Evolutionary conservation across 176 grass and related monocot genomes (phyloP).

Genomic region (Carex myosuroides): DNA sequence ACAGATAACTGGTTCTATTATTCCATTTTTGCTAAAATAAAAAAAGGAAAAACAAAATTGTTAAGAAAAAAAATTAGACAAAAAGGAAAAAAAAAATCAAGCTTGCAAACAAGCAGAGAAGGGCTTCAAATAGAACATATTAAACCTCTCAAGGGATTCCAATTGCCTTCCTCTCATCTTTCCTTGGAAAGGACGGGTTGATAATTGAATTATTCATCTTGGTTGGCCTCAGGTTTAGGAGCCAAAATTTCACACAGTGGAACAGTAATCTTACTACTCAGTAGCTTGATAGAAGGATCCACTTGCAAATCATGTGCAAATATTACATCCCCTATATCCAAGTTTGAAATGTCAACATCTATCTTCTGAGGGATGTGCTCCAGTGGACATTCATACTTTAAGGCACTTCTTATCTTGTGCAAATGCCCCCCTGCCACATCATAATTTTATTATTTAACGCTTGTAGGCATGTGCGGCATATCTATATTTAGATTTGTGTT

Average conservation of each 20-base stretch:
- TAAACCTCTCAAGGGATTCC: not conserved
- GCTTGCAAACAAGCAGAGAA: not conserved
- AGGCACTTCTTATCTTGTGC: constrained; percentile 68
- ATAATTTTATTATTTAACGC: not conserved
- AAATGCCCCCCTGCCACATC: constrained; percentile 62
- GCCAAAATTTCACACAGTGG: constrained; percentile 76
- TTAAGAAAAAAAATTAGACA: not conserved
- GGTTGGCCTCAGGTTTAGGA: constrained; percentile 40
- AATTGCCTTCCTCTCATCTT: not conserved
- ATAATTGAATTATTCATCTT: not conserved
- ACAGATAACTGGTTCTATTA: not conserved
- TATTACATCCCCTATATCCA: constrained; percentile 75
- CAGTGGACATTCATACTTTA: constrained; percentile 60
- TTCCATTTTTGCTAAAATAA: not conserved
- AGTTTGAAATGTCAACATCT: constrained; percentile 80
- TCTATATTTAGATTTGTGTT: not conserved
- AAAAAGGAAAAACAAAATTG: not conserved
- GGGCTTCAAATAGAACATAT: not conserved
- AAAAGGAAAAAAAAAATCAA: not conserved
- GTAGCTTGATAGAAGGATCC: constrained; percentile 54
- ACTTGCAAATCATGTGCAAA: constrained; percentile 53
- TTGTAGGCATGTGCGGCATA: not conserved
- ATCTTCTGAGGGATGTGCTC: constrained; percentile 92
- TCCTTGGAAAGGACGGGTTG: not conserved
- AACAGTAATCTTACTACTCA: constrained; percentile 56